Conservation (phyloP, 805 yeast species). For the Diddensiella transvaalensis region DNA sequence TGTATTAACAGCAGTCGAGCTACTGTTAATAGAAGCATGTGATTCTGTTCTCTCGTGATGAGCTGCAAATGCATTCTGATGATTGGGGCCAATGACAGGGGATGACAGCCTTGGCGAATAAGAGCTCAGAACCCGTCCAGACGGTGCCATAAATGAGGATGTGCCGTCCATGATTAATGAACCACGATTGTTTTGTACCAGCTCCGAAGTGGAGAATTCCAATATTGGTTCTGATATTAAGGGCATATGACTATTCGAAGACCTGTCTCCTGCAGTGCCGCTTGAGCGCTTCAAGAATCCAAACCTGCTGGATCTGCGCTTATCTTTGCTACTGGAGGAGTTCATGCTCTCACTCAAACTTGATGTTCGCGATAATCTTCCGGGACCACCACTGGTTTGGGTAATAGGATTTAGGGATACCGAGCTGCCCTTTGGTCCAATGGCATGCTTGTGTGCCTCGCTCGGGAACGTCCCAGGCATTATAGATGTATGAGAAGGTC, state of each 20-base stretch:
- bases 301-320: constrained; percentile 6
- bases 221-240: constrained; percentile 24
- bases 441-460: neutral
- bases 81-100: constrained; percentile 1
- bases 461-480: neutral
- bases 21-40: constrained; percentile 3
- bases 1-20: constrained; percentile 1
- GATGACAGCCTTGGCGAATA: constrained; percentile 1
- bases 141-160: constrained; percentile 3
- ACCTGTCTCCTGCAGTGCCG: neutral
- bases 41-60: constrained; percentile 3
- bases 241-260: constrained; percentile 9
- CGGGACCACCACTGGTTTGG: neutral
- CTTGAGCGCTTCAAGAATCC: constrained; percentile 12
- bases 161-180: constrained; percentile 5
- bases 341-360: neutral
- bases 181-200: constrained; percentile 16
- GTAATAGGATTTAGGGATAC: neutral
- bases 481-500: neutral
- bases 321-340: neutral
- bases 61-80: constrained; percentile 2
- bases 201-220: constrained; percentile 24
- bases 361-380: neutral
- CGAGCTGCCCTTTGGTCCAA: neutral
- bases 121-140: constrained; percentile 2